Evolutionary conservation across 1,284 basidiomycete species (phyloP), one percentile per base, ranked within the genome.

Genomic region (Melampsora abietis-canadensis): DNA sequence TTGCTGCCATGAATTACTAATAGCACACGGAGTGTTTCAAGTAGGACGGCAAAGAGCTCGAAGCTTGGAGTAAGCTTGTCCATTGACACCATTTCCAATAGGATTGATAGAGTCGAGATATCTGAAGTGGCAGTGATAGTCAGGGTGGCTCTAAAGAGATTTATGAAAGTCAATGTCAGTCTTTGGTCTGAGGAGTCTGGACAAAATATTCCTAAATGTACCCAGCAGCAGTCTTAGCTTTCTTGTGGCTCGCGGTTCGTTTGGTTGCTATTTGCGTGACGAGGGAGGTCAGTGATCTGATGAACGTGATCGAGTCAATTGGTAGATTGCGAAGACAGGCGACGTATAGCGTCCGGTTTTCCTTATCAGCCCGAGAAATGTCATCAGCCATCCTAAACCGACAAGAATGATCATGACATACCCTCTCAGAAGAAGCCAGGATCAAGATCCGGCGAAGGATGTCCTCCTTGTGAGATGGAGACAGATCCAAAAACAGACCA

Each of bases 1-100:
- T 68, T 57, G 60, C 34, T 44, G 46, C n/a, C 37, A 61, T 74
- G 64, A 8, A 47, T 40, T 10, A 21, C 64, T 40, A 74, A 34
- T 7, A 74, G 64, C n/a, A 46, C 40, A 10, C 62, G 51, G 14
- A 74, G 65, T 30, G 64, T 61, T 34, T 74, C 54, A 19, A 74
- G 44, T 21, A 66, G 61, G 46, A 57, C 21, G 21, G 34, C 54
- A 46, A 74, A 74, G 15, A 74, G 59, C 57, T 64, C 47, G 40
- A 73, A 73, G 48, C 61, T 73, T 24, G 59, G 69, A 10, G 63
- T 37, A 30, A 73, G 51, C 27, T 73, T 73, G 61, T 73, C 69
- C 47, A 73, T 27, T 17, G 62, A 73, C 15, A 73, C 37, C 7
- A 62, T 59, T 46, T 73, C 69, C 30, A 73, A 44, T 44, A 73